Evolutionary conservation across 2,329 filamentous ascomycete genomes (phyloP), one percentile per base, ranked within the genome.

Genomic region (Pseudogymnoascus destructans): DNA sequence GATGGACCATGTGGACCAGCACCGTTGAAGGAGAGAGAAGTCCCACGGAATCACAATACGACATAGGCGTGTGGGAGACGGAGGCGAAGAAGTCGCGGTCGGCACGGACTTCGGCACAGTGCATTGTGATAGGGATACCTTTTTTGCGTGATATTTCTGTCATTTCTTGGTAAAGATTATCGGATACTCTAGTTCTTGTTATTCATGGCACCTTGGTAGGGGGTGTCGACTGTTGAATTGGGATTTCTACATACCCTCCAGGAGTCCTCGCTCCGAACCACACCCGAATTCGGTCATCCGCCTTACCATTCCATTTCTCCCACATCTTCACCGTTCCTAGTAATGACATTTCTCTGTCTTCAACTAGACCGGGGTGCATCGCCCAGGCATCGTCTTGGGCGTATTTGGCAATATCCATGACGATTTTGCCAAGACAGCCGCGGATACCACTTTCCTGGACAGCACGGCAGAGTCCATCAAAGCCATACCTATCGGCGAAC

Each of bases 1-100:
- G 67, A 61, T 78, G 74, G 2, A 75, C 74, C 74, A 77, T 77
- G 64, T 78, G 76, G 0, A 73, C 76, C 1, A 79, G 70, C 0
- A 78, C 75, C 0, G 73, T 77, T 8, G 67, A 66, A 1, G 69
- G 70, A 11, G 70, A 70, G 5, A 72, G 66, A 25, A 74, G 65
- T 2, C 69, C 69, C 3, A 69, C 72, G 2, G 65, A 61, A 5
- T 63, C 57, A 63, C 72, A 74, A 59, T 73, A 77, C 2, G 72
- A 70, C 69, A 74, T 73, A 3, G 75, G 74, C 0, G 70, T 73
- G 57, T 69, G 68, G 15, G 40, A 38, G 25, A 67, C 64, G 1
- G 65, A 64, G 33, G 63, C 64, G 60, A 70, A 70, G 61, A 71
- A 70, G 19, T 61, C 64, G 1, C 64, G 62, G 61, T 71, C 68